These are phyloP conservation scores for Ustilago hordei DNA, from an alignment of 1,284 basidiomycete genomes.

Conservation along the genomic window DNA sequence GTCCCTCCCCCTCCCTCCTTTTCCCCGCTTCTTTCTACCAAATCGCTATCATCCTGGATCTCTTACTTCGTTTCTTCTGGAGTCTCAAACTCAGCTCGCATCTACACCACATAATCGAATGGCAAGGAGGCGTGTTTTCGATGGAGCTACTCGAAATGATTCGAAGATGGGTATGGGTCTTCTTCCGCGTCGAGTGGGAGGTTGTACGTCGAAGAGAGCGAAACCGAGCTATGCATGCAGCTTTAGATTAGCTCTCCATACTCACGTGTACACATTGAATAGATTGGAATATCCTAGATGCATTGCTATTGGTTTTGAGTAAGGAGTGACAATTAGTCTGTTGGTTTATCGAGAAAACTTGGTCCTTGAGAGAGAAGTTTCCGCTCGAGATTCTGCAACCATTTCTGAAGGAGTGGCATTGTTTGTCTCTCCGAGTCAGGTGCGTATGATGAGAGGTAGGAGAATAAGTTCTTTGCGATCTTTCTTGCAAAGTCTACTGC, in stretches of 20 bases:
- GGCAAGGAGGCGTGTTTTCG: constrained; percentile 86
- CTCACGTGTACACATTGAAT: background rate
- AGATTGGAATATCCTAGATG: background rate
- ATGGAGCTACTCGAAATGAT: constrained; percentile 90
- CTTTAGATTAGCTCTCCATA: constrained; percentile 22
- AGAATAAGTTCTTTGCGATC: constrained; percentile 65
- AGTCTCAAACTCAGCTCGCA: constrained; percentile 89
- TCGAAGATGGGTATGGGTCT: constrained; percentile 95
- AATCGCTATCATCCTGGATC: constrained; percentile 83
- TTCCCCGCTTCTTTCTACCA: constrained; percentile 78
- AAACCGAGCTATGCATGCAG: constrained; percentile 9
- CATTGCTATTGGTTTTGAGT: too few species aligned
- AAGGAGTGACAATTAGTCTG: constrained; percentile 18
- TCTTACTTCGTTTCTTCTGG: constrained; percentile 94
- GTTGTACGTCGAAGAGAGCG: constrained; percentile 34
- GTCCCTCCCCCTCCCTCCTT: constrained; percentile 22
- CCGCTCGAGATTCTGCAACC: constrained; percentile 67
- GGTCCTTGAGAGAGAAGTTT: constrained; percentile 64
- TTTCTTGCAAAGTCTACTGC: constrained; percentile 57
- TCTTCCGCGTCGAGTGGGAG: constrained; percentile 83
- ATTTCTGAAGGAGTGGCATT: constrained; percentile 64
- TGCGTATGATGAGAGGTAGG: constrained; percentile 65
- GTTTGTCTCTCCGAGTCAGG: constrained; percentile 67
- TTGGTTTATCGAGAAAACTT: constrained; percentile 50
- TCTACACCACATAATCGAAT: constrained; percentile 83